Conservation (phyloP, 2,329 filamentous ascomycete genomes). For the Calcarisporium arbuscula region DNA sequence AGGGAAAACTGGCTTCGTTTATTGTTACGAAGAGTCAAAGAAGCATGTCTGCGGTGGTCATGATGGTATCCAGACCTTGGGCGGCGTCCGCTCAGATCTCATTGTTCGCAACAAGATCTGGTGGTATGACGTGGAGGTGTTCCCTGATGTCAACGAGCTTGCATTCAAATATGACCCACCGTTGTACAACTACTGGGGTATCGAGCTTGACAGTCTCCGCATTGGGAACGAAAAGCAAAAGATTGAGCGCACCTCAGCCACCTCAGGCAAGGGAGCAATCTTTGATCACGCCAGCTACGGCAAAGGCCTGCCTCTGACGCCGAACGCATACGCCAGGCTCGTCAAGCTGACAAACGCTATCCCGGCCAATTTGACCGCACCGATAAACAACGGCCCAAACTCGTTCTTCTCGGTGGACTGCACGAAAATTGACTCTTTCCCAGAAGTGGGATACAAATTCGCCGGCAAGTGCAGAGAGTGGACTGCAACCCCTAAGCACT, state of each 20-base stretch:
- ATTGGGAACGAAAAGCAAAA: constrained; percentile 12
- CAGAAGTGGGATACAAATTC: constrained; percentile 10
- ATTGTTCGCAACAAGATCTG: constrained; percentile 21
- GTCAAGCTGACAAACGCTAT: constrained; percentile 9
- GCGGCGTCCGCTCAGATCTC: constrained; percentile 11
- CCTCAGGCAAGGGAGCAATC: constrained; percentile 12
- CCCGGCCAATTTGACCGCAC: constrained; percentile 8
- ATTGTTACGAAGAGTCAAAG: constrained; percentile 10
- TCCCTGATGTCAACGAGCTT: constrained; percentile 13
- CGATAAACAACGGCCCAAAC: constrained; percentile 14
- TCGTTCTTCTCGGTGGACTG: constrained; percentile 12
- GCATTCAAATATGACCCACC: constrained; percentile 12
- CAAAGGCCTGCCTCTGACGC: constrained; percentile 10
- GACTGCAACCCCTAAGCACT: constrained; percentile 9
- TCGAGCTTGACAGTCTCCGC: constrained; percentile 9
- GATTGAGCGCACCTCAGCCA: constrained; percentile 9
- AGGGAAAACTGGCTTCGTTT: constrained; percentile 11
- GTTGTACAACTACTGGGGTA: constrained; percentile 15
- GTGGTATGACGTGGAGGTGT: constrained; percentile 19
- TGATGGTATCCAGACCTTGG: constrained; percentile 14
- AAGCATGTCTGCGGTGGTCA: constrained; percentile 11
- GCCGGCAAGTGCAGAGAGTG: constrained; percentile 9
- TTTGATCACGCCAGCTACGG: constrained; percentile 15
- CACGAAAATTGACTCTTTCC: constrained; percentile 6
- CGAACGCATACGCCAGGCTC: constrained; percentile 12